Evolutionary conservation across 352 stramenopile genomes (phyloP), one percentile per base, ranked within the genome.

Genomic region (Blastocystis sp.): DNA sequence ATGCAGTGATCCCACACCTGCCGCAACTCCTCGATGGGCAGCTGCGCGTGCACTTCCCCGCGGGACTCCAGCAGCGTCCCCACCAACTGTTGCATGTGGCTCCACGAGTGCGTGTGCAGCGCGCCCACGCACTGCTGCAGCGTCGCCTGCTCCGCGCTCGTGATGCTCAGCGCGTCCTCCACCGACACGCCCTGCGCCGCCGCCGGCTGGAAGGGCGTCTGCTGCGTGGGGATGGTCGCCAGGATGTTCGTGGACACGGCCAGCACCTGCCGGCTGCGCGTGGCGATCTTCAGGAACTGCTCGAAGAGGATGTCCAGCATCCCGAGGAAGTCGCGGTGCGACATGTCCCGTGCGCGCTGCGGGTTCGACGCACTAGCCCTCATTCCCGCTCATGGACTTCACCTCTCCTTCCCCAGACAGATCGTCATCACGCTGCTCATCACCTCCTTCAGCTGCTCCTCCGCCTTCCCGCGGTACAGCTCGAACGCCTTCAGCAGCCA

Each of bases 1-100:
- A 79, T 79, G 38, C 69, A 79, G 40, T 79, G 69, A 61, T 79
- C 69, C 69, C 69, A 79, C 69, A 79, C 69, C 38, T 79, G 69
- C 19, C 45, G 38, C 23, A 79, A 28, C 7, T 79, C 69, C 11
- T 45, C 34, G 21, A 79, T 53, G 14, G 38, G 69, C 43, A 79
- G 52, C 43, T 79, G 69, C 23, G 69, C 28, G 38, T 79, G 69
- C 11, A 79, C 5, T 17, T 79, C 69, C 5, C 11, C n/a, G 17
- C 69, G 69, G 5, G 69, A 40, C 17, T 79, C 69, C 69, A 79
- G 38, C 69, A 79, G 40, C 53, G 52, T 79, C 10, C 69, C 45
- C 1, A 79, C 40, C 9, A 64, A 45, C 53, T 79, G 69, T 34
- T 79, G 69, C 69, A 79, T 79, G 9, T 52, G 34, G 45, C n/a